These are phyloP conservation scores for Magnaporthiopsis incrustans DNA, from an alignment of 2,329 filamentous ascomycete genomes.

Conservation along the genomic window DNA sequence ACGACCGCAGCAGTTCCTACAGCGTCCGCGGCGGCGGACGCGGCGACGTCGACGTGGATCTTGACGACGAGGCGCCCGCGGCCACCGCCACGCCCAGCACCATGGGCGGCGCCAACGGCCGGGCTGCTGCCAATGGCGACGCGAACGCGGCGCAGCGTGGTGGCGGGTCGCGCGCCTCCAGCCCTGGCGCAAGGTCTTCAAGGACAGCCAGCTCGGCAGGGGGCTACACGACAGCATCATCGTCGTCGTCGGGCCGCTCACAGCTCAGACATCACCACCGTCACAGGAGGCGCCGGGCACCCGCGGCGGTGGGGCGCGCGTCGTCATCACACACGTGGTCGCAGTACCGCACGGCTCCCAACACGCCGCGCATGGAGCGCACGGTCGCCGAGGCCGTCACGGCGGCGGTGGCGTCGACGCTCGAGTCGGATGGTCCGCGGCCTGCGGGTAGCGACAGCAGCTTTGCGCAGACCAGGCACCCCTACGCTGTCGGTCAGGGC, in stretches of 20 bases:
- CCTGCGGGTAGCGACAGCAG: constrained; percentile 25
- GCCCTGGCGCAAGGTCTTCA: constrained; percentile 3
- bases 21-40: background rate
- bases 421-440: background rate
- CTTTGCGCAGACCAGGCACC: constrained; percentile 34
- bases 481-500: constrained; percentile 29
- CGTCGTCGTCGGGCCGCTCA: constrained; percentile 9
- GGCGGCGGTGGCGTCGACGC: constrained; percentile 6
- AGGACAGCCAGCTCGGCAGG: constrained; percentile 5
- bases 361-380: constrained; percentile 33
- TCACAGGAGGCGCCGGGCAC: constrained; percentile 19
- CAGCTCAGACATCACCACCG: constrained; percentile 12
- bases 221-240: constrained; percentile 14
- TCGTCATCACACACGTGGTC: constrained; percentile 36
- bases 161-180: constrained; percentile 8
- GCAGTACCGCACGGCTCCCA: constrained; percentile 44
- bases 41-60: constrained; percentile 28
- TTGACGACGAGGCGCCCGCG: constrained; percentile 37
- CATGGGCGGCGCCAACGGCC: constrained; percentile 10
- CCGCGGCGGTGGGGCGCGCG: constrained; percentile 24
- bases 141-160: background rate
- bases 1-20: constrained; percentile 8
- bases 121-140: background rate
- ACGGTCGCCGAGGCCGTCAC: constrained; percentile 14
- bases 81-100: constrained; percentile 26